Base-by-base conservation (phyloP, 2,329 filamentous ascomycete species). In the Trichoderma aggressivum region DNA sequence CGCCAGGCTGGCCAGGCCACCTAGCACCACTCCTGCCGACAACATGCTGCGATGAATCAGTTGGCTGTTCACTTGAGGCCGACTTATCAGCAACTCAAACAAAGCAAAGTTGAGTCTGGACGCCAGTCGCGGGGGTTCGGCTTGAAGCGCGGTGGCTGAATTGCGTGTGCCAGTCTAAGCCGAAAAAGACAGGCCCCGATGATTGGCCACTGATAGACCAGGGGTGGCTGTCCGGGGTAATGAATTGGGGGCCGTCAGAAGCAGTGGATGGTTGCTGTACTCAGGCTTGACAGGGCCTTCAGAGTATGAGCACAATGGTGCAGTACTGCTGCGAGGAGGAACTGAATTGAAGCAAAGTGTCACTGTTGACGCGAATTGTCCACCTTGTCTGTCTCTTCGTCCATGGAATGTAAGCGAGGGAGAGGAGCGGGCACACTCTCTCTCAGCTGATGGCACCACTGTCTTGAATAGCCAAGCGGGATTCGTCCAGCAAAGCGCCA, bases 1-100 rank as follows among this genome's bases (percentile, higher is more conserved):
- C 3, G 72, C 75, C 10, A 76, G 70, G 43, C 76, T 72, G 16
- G 73, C 71, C 30, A 79, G 58, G 55, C 72, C 72, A 24, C 71
- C 72, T 26, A 77, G 68, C 61, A 70, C 26, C 28, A 60, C 39
- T 26, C 43, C 34, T 24, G 50, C 21, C 14, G 61, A 70, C n/a
- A 70, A 39, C 60, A 70, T 64, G 16, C 7, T n/a, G 56, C 56
- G 2, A 34, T 50, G 10, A 26, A 55, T 26, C 0, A 55, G 16
- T 36, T 47, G 18, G 14, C 0, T 30, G 4, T 5, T n/a, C 5
- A 47, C 28, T 7, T 32, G 21, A 21, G 7, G 10, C 26, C 8
- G 50, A 14, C 32, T 39, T 39, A 21, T 43, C 12, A 53, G 34
- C 21, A 30, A 30, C 32, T 30, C 32, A 58, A 53, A 43, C 7